Conservation (phyloP, 1,139 yeast species). For the Yarrowia galli region DNA sequence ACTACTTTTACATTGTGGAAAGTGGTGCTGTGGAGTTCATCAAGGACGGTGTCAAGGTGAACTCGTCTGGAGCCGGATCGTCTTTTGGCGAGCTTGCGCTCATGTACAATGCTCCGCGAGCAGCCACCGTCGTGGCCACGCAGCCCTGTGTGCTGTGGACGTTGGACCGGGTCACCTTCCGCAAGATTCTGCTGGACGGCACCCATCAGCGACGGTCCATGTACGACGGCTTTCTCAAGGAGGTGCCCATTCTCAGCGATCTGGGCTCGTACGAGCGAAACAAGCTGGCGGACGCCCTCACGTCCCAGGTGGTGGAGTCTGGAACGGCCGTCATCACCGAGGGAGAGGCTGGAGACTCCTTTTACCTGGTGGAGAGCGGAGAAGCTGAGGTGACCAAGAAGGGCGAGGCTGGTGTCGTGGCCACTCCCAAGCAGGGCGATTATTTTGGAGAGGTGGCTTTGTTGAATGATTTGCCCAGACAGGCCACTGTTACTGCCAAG, state of each 20-base stretch:
- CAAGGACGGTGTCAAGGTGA: constrained; percentile 76
- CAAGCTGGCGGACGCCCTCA: constrained; percentile 92
- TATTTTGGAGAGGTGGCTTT: constrained; percentile 97
- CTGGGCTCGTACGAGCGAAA: constrained; percentile 86
- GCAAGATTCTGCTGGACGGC: constrained; percentile 87
- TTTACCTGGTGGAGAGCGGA: constrained; percentile 89
- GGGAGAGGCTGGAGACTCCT: constrained; percentile 92
- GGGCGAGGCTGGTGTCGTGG: constrained; percentile 64
- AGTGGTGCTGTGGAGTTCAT: constrained; percentile 81
- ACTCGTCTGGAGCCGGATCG: constrained; percentile 80
- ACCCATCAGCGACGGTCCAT: constrained; percentile 88
- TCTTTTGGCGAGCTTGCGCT: constrained; percentile 96
- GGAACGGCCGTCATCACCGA: constrained; percentile 82
- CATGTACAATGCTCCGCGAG: constrained; percentile 97
- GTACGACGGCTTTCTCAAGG: constrained; percentile 88
- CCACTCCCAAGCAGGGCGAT: constrained; percentile 75
- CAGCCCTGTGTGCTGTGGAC: constrained; percentile 85
- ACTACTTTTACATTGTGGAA: constrained; percentile 89
- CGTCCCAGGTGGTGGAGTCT: constrained; percentile 72
- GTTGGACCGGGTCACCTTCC: constrained; percentile 89
- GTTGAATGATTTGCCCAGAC: constrained; percentile 89
- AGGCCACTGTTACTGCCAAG: constrained; percentile 87
- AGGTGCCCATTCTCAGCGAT: constrained; percentile 76
- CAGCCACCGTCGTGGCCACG: constrained; percentile 88
- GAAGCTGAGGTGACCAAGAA: constrained; percentile 73